phyloP scores from a whole-genome alignment of 192 early-diverging fungal genomes.

The Rhizophagus sp. region DNA sequence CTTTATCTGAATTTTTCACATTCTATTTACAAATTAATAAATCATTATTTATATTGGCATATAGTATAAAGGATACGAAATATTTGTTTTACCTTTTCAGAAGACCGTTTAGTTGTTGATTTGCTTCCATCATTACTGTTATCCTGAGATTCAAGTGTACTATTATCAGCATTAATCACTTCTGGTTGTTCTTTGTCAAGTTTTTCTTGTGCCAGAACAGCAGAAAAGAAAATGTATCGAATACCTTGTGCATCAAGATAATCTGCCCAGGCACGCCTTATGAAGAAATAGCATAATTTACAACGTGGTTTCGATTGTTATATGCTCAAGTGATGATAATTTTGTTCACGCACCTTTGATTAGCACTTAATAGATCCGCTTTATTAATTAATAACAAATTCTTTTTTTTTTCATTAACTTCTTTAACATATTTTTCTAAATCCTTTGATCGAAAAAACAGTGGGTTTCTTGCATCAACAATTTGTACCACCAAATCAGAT shows the following conservation, averaged over 20 bases:
- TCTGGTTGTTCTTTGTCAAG: not conserved
- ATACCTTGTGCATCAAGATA: constrained; percentile 85
- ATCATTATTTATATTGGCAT: no score
- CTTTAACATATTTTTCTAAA: constrained; percentile 86
- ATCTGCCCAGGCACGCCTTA: constrained; percentile 78
- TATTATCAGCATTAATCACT: not conserved
- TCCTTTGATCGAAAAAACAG: constrained; percentile 88
- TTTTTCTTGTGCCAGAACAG: constrained; percentile 60
- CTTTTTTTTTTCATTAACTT: constrained; percentile 84
- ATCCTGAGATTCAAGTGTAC: constrained; percentile 21
- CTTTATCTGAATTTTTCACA: constrained; percentile 15
- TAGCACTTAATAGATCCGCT: constrained; percentile 91
- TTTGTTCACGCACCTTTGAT: constrained; percentile 63
- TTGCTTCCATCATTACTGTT: not conserved
- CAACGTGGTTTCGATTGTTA: not conserved
- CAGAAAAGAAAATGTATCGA: constrained; percentile 92
- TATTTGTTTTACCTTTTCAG: not conserved
- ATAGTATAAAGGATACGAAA: not conserved
- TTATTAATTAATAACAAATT: constrained; percentile 97
- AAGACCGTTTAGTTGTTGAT: no score
- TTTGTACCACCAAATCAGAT: constrained; percentile 95
- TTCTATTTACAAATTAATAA: constrained; percentile 18
- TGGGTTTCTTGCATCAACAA: constrained; percentile 98
- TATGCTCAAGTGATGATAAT: not conserved
- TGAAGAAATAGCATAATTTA: not conserved